Conservation (phyloP, 2,329 filamentous ascomycete species). For the Penicillium nordicum region DNA sequence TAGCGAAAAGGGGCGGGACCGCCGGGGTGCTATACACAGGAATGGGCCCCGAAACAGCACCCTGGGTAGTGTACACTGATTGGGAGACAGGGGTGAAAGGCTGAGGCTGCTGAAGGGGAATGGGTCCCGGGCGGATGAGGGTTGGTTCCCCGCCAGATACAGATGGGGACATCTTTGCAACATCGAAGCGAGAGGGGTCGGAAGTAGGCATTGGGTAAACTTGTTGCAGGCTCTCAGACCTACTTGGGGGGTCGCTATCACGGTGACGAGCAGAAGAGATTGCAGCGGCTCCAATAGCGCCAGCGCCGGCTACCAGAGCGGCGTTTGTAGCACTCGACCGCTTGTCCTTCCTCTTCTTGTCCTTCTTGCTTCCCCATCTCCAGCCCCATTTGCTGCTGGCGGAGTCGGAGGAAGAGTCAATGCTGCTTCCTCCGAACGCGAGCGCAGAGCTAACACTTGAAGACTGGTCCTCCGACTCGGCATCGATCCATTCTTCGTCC, state of each 20-base stretch:
- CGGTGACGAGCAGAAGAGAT: constrained; percentile 38
- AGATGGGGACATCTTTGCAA: constrained; percentile 33
- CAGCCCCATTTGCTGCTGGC: constrained; percentile 58
- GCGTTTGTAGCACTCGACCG: constrained; percentile 27
- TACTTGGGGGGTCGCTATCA: constrained; percentile 35
- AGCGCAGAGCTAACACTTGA: constrained; percentile 56
- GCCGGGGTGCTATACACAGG: constrained; percentile 42
- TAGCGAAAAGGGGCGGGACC: constrained; percentile 42
- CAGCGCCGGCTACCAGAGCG: constrained; percentile 42
- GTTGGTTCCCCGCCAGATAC: constrained; percentile 26
- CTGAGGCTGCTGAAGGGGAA: constrained; percentile 80
- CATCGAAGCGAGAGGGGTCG: constrained; percentile 63
- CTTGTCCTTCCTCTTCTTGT: constrained; percentile 39
- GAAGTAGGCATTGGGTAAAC: constrained; percentile 65
- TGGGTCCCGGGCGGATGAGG: constrained; percentile 52
- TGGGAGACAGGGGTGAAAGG: constrained; percentile 70
- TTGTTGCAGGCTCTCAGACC: constrained; percentile 49
- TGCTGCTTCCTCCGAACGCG: constrained; percentile 58
- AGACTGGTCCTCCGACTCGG: constrained; percentile 51
- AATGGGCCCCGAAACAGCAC: constrained; percentile 29
- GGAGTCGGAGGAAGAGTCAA: constrained; percentile 56
- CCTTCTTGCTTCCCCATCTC: constrained; percentile 54
- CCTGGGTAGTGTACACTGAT: constrained; percentile 58
- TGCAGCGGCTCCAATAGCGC: constrained; percentile 43
- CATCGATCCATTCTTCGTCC: constrained; percentile 56